A percentile compares a stretch with the other conserved stretches of the same genome.
Conservation (phyloP, 1,284 basidiomycete genomes). For the Ceratobasidium sp. region DNA sequence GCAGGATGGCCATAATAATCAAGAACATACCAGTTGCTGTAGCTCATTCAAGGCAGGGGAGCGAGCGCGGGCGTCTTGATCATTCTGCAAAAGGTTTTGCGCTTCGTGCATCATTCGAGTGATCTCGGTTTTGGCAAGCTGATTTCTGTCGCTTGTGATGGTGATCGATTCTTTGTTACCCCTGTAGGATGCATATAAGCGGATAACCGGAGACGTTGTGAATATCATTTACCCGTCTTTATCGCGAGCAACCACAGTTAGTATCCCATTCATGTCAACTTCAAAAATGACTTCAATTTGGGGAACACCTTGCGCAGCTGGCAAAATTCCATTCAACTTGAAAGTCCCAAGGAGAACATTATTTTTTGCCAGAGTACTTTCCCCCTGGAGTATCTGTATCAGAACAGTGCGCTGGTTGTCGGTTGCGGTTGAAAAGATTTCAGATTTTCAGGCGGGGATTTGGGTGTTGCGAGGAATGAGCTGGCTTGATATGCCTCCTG, state of each 20-base stretch:
- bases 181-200: conserved; percentile 57
- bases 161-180: conserved; percentile 91
- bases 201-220: too few relatives aligned
- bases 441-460: conserved; percentile 73
- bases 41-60: too few relatives aligned
- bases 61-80: too few relatives aligned
- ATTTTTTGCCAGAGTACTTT: conserved; percentile 75
- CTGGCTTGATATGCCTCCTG: conserved; percentile 71
- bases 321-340: conserved; percentile 73
- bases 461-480: conserved; percentile 71
- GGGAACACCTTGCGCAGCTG: conserved; percentile 75
- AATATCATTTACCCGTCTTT: conserved; percentile 90
- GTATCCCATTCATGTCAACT: conserved; percentile 64
- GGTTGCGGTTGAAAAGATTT: conserved; percentile 71
- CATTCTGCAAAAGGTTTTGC: conserved; percentile 62
- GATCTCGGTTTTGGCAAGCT: conserved; percentile 87
- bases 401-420: conserved; percentile 69
- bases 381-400: conserved; percentile 89
- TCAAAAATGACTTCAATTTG: conserved; percentile 67
- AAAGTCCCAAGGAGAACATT: conserved; percentile 72
- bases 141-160: conserved; percentile 88
- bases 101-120: conserved; percentile 92
- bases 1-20: too few relatives aligned
- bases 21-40: too few relatives aligned
- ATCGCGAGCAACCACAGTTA: conserved; percentile 62